phyloP scores from a whole-genome alignment of 1,139 yeast species.

The Lipomyces yarrowii region DNA sequence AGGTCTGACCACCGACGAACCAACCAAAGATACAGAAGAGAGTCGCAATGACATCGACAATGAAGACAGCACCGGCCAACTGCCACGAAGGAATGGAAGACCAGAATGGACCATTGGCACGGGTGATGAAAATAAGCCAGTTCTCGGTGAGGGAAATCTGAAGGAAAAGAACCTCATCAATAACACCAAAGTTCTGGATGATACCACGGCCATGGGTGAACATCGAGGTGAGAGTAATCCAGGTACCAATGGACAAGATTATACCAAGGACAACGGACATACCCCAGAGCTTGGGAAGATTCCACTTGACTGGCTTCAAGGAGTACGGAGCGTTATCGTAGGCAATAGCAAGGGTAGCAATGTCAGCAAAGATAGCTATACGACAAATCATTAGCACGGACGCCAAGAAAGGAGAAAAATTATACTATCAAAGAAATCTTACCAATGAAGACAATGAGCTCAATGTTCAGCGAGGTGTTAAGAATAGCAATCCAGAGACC shows the following conservation, averaged over 20 bases:
- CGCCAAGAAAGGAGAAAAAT: too few relatives aligned
- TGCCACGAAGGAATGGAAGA: slow-evolving; percentile 74
- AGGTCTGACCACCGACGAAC: slow-evolving; percentile 72
- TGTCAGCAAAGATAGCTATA: slow-evolving; percentile 77
- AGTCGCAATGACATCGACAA: slow-evolving; percentile 70
- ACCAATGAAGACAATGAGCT: slow-evolving; percentile 44
- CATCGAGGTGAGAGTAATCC: slow-evolving; percentile 75
- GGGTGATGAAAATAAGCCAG: slow-evolving; percentile 77
- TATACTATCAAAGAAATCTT: not conserved
- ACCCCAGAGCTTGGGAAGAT: slow-evolving; percentile 84
- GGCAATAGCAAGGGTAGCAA: slow-evolving; percentile 77
- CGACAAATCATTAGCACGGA: slow-evolving; percentile 51
- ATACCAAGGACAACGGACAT: slow-evolving; percentile 70
- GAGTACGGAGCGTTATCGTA: slow-evolving; percentile 94
- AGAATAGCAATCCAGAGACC: slow-evolving; percentile 76
- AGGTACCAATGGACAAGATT: slow-evolving; percentile 68
- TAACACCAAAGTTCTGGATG: slow-evolving; percentile 70
- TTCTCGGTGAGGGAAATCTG: slow-evolving; percentile 76
- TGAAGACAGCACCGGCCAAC: slow-evolving; percentile 67
- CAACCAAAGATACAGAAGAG: slow-evolving; percentile 71
- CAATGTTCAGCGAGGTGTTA: slow-evolving; percentile 64
- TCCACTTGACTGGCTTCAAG: slow-evolving; percentile 97
- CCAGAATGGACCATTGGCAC: slow-evolving; percentile 82
- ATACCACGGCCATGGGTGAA: slow-evolving; percentile 62
- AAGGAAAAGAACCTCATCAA: slow-evolving; percentile 70